A percentile compares a stretch with the other conserved stretches of the same genome.
These are phyloP conservation scores for Puccinia novopanici DNA, from an alignment of 1,284 basidiomycete genomes.

Conservation along the genomic window DNA sequence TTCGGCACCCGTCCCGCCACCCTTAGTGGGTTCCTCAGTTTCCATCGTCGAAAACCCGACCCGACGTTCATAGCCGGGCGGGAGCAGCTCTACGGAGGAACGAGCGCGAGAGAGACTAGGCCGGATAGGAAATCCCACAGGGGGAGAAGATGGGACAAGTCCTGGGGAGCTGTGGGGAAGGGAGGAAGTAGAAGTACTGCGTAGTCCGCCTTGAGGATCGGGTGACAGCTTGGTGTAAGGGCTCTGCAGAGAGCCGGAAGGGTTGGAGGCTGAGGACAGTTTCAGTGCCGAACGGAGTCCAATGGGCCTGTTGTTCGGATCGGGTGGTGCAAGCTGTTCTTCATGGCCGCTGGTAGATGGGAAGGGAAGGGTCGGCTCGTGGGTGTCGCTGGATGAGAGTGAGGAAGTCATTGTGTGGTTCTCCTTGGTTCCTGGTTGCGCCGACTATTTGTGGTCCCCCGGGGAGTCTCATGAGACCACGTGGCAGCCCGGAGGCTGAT, in stretches of 20 bases:
- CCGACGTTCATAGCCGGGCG: constrained; percentile 48
- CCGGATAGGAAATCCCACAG: neutral
- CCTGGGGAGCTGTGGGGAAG: neutral
- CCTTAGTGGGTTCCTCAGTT: constrained; percentile 45
- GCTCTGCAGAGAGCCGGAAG: constrained; percentile 11
- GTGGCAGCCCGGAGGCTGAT: no score
- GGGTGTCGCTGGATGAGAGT: constrained; percentile 1
- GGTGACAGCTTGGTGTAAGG: neutral
- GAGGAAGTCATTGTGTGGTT: constrained; percentile 15
- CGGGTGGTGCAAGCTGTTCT: neutral
- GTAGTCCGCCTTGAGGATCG: neutral
- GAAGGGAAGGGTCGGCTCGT: constrained; percentile 1
- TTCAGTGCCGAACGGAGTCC: constrained; percentile 39
- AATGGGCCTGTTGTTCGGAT: neutral
- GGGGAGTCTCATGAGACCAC: no score
- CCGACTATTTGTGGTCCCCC: no score
- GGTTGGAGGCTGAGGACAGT: neutral
- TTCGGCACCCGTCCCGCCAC: constrained; percentile 45
- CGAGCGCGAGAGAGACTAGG: constrained; percentile 36
- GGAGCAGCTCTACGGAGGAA: constrained; percentile 33
- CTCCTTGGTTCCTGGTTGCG: neutral
- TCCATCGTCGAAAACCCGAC: constrained; percentile 49
- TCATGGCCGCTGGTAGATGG: constrained; percentile 12
- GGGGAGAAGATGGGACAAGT: neutral
- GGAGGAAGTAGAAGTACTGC: neutral